phyloP scores from a whole-genome alignment of 768 basidiomycete genomes.

The Albatrellus ellisii region DNA sequence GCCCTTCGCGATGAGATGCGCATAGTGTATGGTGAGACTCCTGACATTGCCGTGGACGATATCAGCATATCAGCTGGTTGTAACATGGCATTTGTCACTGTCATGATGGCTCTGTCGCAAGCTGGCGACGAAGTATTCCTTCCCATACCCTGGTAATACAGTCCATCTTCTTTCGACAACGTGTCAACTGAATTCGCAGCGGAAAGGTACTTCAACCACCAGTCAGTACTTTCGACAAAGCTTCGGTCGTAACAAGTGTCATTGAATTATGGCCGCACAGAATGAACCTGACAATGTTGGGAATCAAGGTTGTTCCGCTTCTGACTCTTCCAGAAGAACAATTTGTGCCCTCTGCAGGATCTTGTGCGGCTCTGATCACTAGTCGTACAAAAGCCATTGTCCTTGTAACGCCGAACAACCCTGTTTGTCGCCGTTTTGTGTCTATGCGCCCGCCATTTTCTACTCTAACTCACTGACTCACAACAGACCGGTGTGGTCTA shows the following conservation, averaged over 20 bases:
- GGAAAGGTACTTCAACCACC: background rate
- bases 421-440: conserved; percentile 25
- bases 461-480: background rate
- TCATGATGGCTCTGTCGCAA: conserved; percentile 51
- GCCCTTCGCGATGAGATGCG: conserved; percentile 52
- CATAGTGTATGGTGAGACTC: conserved; percentile 33
- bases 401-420: conserved; percentile 71
- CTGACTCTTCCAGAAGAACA: background rate
- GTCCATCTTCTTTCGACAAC: background rate
- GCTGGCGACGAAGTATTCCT: conserved; percentile 60
- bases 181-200: conserved; percentile 34
- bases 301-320: background rate
- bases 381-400: conserved; percentile 52
- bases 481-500: conserved; percentile 59
- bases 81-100: conserved; percentile 57
- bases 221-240: background rate
- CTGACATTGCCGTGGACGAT: conserved; percentile 40
- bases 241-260: background rate
- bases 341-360: conserved; percentile 32
- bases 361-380: conserved; percentile 40
- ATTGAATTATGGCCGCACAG: background rate
- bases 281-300: background rate
- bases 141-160: conserved; percentile 50
- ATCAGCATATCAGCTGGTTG: conserved; percentile 61
- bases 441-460: background rate